Evolutionary conservation across 163 green algal genomes (phyloP).

Genomic region (Prototheca wickerhamii): DNA sequence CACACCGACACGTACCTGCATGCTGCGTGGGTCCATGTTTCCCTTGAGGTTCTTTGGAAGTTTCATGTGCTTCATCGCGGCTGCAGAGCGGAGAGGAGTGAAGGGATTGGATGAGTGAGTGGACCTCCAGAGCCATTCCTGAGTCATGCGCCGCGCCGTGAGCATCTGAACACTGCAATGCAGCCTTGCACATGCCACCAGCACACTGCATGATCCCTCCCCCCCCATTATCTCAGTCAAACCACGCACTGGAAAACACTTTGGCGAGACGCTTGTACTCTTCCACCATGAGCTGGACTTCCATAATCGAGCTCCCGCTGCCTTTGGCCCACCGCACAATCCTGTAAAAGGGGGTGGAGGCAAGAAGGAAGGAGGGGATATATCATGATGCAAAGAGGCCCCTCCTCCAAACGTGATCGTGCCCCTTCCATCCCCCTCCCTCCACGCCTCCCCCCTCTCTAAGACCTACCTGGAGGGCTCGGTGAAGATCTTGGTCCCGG

Average conservation of each 20-base stretch:
- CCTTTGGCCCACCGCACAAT: slow-evolving; percentile 65
- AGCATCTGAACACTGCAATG: no score
- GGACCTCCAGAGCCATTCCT: not conserved
- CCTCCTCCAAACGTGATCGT: not conserved
- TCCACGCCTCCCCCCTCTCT: not conserved
- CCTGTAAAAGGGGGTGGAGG: slow-evolving; percentile 10
- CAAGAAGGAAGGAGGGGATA: slow-evolving; percentile 35
- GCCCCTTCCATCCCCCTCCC: not conserved
- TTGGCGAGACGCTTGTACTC: slow-evolving; percentile 70
- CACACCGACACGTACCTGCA: slow-evolving; percentile 51
- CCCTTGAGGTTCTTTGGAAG: slow-evolving; percentile 73
- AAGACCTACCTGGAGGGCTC: not conserved
- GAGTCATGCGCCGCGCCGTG: no score
- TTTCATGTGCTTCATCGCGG: slow-evolving; percentile 80
- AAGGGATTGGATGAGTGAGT: slow-evolving; percentile 45
- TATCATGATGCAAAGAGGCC: not conserved
- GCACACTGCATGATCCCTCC: not conserved
- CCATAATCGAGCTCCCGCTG: slow-evolving; percentile 14
- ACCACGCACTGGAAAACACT: slow-evolving; percentile 9
- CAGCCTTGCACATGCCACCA: no score
- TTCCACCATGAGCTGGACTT: slow-evolving; percentile 53
- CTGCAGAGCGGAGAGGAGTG: slow-evolving; percentile 10
- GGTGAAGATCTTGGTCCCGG: slow-evolving; percentile 53
- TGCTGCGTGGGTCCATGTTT: slow-evolving; percentile 76
- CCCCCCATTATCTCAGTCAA: not conserved